Evolutionary conservation across 441 rosid species (phyloP).

Genomic region (Gossypium aridum): DNA sequence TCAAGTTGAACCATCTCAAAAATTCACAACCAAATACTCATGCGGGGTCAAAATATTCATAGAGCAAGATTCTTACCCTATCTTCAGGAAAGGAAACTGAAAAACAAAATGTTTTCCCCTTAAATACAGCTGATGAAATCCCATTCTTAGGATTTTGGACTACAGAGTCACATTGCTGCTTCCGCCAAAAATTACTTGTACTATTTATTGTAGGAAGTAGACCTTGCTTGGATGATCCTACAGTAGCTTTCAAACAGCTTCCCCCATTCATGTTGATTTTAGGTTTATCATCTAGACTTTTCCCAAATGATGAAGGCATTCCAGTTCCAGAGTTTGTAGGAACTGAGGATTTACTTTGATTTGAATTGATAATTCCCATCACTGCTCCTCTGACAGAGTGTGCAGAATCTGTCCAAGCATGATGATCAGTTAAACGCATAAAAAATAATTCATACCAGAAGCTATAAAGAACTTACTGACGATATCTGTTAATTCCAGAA

Average conservation of each 20-base stretch:
- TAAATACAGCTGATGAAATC: constrained; percentile 48
- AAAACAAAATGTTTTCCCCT: constrained; percentile 73
- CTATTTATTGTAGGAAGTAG: constrained; percentile 23
- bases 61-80: constrained; percentile 41
- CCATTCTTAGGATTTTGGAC: constrained; percentile 30
- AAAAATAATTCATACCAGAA: constrained; percentile 1
- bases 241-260: constrained; percentile 28
- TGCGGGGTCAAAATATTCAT: not conserved
- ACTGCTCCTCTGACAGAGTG: constrained; percentile 42
- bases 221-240: constrained; percentile 30
- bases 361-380: constrained; percentile 26
- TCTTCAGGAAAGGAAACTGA: constrained; percentile 76
- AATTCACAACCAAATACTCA: not conserved
- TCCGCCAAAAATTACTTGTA: constrained; percentile 29
- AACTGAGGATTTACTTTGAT: constrained; percentile 33
- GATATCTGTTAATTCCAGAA: constrained; percentile 16
- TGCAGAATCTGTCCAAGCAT: constrained; percentile 39
- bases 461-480: constrained; percentile 11
- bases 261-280: constrained; percentile 26
- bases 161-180: constrained; percentile 30
- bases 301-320: constrained; percentile 30
- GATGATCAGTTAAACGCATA: constrained; percentile 5
- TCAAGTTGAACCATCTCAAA: not conserved
- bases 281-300: constrained; percentile 30
- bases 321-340: constrained; percentile 24